Evolutionary conservation across 202 grass and related monocot species (phyloP), one percentile per base, ranked within the genome.

Genomic region (Setaria viridis): DNA sequence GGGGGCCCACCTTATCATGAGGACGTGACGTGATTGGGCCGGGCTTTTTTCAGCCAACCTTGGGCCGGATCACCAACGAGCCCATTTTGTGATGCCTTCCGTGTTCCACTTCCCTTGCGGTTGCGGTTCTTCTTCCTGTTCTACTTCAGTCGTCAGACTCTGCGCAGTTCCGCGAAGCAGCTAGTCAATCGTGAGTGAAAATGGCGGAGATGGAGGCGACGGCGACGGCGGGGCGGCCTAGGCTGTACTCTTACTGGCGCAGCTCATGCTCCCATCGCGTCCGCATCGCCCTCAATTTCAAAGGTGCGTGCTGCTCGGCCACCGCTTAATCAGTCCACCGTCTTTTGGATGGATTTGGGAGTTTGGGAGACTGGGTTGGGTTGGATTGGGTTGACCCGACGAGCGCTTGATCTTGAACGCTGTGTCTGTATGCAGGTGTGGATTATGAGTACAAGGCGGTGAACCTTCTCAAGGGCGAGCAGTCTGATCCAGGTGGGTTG

Each of bases 371-470:
- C 8, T 35, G 34, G 34, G 1, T 21, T 58, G 56, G 20, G 49
- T 54, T 25, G 11, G 20, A 41, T 9, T 48, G 14, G 48, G 50
- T 13, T 0, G 34, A 29, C 32, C 77, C 20, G 73, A 10, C 51
- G n/a, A 41, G 6, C 58, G 80, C 15, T 15, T 69, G 37, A 7
- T 58, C 56, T 21, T 58, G 56, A 54, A 37, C 11, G 30, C 11
- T 32, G 37, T 29, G 7, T 43, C 33, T 30, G 41, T 17, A 48
- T 59, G 69, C 76, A 96, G 93, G 92, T 45, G 74, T 94, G 82
- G 85, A 91, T 9, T 96, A 93, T 53, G 97, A 99, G 90, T 99
- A 99, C 92, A 99, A 85, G 83, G 91, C 92, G 47, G 93, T 99
- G 80, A 93, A 99, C 70, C 88, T 96, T 63, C 83, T 93, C 62